A percentile compares a stretch with the other conserved stretches of the same genome.
Conservation (phyloP, 768 basidiomycete genomes). For the Pleurotus djamor region DNA sequence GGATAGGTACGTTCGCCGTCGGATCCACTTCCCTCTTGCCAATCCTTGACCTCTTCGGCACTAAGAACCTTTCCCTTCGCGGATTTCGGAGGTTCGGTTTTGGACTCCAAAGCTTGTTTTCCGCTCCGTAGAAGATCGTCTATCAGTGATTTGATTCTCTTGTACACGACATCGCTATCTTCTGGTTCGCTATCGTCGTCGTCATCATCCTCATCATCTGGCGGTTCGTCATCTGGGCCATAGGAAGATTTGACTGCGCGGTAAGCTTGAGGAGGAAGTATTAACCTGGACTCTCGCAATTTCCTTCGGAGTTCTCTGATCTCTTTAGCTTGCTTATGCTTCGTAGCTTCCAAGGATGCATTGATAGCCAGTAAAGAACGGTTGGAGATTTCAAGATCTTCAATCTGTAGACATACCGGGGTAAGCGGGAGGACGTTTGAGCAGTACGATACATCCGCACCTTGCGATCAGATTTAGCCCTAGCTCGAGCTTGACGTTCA, state of each 20-base stretch:
- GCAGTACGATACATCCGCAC: slow-evolving; percentile 30
- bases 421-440: not conserved
- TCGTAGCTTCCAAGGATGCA: slow-evolving; percentile 73
- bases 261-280: slow-evolving; percentile 67
- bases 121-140: slow-evolving; percentile 61
- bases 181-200: slow-evolving; percentile 39
- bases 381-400: slow-evolving; percentile 90
- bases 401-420: slow-evolving; percentile 67
- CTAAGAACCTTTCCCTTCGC: slow-evolving; percentile 64
- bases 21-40: slow-evolving; percentile 35
- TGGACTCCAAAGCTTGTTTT: slow-evolving; percentile 58
- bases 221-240: slow-evolving; percentile 36
- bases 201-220: slow-evolving; percentile 45
- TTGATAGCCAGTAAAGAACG: slow-evolving; percentile 85
- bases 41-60: slow-evolving; percentile 67
- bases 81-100: slow-evolving; percentile 48
- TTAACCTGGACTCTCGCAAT: slow-evolving; percentile 78
- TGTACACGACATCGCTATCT: slow-evolving; percentile 55
- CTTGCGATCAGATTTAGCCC: slow-evolving; percentile 88
- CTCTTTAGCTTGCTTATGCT: slow-evolving; percentile 79
- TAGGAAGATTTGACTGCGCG: slow-evolving; percentile 53
- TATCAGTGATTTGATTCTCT: slow-evolving; percentile 60
- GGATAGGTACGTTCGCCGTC: slow-evolving; percentile 14
- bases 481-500: slow-evolving; percentile 53
- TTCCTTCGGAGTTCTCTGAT: slow-evolving; percentile 83